Evolutionary conservation across 371 early-diverging fungal genomes (phyloP), one percentile per base, ranked within the genome.

Genomic region (Dichotomocladium elegans): DNA sequence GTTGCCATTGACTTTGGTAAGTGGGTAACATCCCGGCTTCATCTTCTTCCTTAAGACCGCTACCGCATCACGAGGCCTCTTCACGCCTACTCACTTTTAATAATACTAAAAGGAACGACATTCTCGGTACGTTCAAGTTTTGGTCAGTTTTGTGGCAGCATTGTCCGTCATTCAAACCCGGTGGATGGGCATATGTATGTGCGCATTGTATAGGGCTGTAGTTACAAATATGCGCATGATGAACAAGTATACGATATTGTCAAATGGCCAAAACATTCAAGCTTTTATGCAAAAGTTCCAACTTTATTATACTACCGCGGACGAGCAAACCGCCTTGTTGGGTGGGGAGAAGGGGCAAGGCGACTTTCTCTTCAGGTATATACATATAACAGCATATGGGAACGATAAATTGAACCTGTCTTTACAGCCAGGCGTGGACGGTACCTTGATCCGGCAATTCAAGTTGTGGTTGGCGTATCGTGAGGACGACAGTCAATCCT

Each of bases 311-410:
- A 58, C 28, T 68, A 68, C 41, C 42, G 50, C 17, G 57, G 31
- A 17, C 50, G 43, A 1, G 44, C 59, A 9, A 24, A 43, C 2
- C 57, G 56, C 34, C 15, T 74, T 48, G 55, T 67, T 37, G 68
- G 70, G 2, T 77, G 78, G 78, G 78, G 78, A 24, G 68, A 72
- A 30, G 78, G 72, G 15, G 78, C 78, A 37, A 66, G 70, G 34
- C 63, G 68, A 1, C 65, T 61, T 5, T 65, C 72, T 45, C 41
- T 74, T 26, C 74, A 72, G 46, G 74, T 74, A 37, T 17, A 28
- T 11, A 47, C 34, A 26, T 9, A 11, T 17, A 34, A 11, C 28
- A 45, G 37, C n/a, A 31, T 3, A 29, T 30, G 15, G 30, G 40
- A 35, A 40, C 12, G 41, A 17, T 29, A 28, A 6, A 37, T 21